These are phyloP conservation scores for Calycina herbarum DNA, from an alignment of 2,329 filamentous ascomycete species.

Conservation along the genomic window DNA sequence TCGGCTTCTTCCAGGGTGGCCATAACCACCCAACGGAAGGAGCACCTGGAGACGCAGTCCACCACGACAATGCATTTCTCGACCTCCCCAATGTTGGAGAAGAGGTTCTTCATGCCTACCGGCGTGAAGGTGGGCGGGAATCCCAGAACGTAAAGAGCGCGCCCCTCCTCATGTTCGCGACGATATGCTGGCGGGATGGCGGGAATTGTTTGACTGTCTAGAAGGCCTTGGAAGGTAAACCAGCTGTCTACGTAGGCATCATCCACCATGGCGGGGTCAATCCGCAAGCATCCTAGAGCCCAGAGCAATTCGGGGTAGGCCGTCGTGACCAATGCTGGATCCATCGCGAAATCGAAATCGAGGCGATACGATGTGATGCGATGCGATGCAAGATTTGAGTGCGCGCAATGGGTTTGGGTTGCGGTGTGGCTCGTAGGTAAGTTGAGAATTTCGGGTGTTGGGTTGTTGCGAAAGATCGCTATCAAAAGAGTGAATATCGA, in stretches of 20 bases:
- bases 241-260: neutral
- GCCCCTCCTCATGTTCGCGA: constrained; percentile 19
- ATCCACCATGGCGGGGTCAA: neutral
- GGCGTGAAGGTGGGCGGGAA: constrained; percentile 19
- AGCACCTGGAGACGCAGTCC: constrained; percentile 20
- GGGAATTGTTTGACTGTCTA: constrained; percentile 17
- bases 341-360: neutral
- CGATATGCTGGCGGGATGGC: constrained; percentile 26
- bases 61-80: constrained; percentile 25
- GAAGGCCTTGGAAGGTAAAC: neutral
- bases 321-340: neutral
- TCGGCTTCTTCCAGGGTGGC: constrained; percentile 21
- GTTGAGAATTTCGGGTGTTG: neutral
- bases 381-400: neutral
- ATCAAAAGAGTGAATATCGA: neutral
- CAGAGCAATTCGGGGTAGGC: neutral
- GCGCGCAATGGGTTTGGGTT: neutral
- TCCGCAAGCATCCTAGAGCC: neutral
- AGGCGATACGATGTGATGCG: neutral
- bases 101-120: constrained; percentile 17
- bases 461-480: neutral
- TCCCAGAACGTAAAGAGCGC: constrained; percentile 28
- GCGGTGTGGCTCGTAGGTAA: neutral
- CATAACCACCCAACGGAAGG: constrained; percentile 33
- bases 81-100: constrained; percentile 22